Evolutionary conservation across 1,284 basidiomycete genomes (phyloP), one percentile per base, ranked within the genome.

Genomic region (Marasmius tenuissimus): DNA sequence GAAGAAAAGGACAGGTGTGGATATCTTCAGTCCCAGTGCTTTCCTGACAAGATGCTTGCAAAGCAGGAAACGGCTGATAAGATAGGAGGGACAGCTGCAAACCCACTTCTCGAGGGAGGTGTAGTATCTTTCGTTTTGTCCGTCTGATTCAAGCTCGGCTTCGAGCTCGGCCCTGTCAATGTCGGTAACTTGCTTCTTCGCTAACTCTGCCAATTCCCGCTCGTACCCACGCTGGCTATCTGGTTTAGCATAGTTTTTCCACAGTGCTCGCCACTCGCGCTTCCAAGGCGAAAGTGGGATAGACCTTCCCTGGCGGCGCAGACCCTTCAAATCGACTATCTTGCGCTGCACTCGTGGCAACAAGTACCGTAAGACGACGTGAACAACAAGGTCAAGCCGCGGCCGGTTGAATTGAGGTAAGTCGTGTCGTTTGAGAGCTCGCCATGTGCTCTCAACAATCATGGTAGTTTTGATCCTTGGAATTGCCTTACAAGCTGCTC

Each of bases 361-460:
- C 0, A 66, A 16, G 20, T 39, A 20, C 8, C 12, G 16, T 6
- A 60, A 20, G 22, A 53, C 39, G 22, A 61, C 53, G 18, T 56
- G 40, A 3, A 9, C 8, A 1, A 66, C 57, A 4, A 67, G 58
- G 33, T 67, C 64, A 3, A 67, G 56, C 12, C 62, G 50, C 1
- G 64, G 66, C 6, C 56, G 60, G 47, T 66, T 63, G 38, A 66
- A 67, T 6, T 61, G 47, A 3, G 56, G 45, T 3, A 67, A 58
- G 47, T 67, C 62, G 2, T 53, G 51, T 16, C 49, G 65, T 27
- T 67, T 67, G 5, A 67, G 18, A 11, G 47, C 18, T 51, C 49
- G n/a, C 66, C 66, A 66, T 12, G 63, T 2, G 18, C 64, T 60
- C 42, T 67, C 66, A 0, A 67, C 64, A 8, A 66, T 56, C 66